Evolutionary conservation across 306 rosid species (phyloP).

Genomic region (Echinosophora koreensis): DNA sequence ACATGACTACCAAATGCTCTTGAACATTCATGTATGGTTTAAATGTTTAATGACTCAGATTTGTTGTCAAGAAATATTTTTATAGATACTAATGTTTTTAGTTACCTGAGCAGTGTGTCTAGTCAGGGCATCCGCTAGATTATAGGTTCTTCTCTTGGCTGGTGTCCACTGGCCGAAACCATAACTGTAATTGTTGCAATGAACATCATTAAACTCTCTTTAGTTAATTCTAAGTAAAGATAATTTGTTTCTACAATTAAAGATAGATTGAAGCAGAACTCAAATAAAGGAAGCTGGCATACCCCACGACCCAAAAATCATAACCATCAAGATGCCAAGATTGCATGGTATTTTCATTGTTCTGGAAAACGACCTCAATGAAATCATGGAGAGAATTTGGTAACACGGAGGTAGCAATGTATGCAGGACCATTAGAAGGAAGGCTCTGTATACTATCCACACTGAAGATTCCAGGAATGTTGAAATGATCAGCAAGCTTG

Average conservation of each 20-base stretch:
- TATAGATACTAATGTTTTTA: neutral
- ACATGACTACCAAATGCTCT: no score
- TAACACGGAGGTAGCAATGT: constrained; percentile 68
- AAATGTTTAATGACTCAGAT: no score
- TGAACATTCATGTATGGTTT: no score
- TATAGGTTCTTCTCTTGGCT: constrained; percentile 67
- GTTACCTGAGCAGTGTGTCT: constrained; percentile 94
- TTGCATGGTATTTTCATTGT: constrained; percentile 76
- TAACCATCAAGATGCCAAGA: constrained; percentile 98
- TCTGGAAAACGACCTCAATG: constrained; percentile 85
- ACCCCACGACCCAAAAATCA: constrained; percentile 97
- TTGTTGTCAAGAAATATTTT: neutral
- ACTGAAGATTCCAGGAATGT: constrained; percentile 86
- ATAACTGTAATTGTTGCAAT: constrained; percentile 61
- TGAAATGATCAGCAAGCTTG: constrained; percentile 95
- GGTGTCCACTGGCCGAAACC: constrained; percentile 87
- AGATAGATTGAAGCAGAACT: constrained; percentile 28
- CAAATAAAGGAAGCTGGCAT: constrained; percentile 44
- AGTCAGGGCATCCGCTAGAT: constrained; percentile 85
- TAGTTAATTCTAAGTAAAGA: constrained; percentile 28
- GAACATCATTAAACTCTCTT: constrained; percentile 29
- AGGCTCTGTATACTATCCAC: constrained; percentile 62
- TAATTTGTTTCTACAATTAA: constrained; percentile 18
- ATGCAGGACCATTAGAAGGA: constrained; percentile 74
- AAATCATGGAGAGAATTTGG: constrained; percentile 78